Percentiles rank a stretch among this genome's conserved stretches.
Conservation (phyloP, 2,329 filamentous ascomycete species). For the Penicillium sp. region DNA sequence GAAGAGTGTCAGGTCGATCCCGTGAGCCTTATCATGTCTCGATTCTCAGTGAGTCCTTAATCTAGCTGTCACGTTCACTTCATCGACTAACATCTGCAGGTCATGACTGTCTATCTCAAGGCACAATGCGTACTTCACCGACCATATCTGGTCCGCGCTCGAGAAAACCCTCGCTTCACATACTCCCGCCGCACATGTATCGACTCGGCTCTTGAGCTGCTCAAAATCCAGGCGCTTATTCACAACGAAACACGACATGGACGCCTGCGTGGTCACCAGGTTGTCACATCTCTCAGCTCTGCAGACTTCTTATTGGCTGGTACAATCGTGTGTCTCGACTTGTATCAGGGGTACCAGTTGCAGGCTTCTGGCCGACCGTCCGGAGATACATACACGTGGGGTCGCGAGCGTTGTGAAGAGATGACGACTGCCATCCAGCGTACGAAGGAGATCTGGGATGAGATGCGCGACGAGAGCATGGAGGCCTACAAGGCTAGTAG, state of each 20-base stretch:
- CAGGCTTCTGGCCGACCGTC: conserved; percentile 33
- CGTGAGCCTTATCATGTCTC: conserved; percentile 68
- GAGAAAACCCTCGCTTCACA: conserved; percentile 75
- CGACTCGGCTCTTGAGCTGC: conserved; percentile 78
- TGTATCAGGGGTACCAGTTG: conserved; percentile 59
- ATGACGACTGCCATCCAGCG: conserved; percentile 74
- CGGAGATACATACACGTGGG: conserved; percentile 47
- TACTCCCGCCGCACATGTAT: conserved; percentile 82
- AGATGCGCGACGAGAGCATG: conserved; percentile 72
- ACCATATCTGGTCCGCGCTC: conserved; percentile 76
- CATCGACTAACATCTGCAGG: conserved; percentile 24
- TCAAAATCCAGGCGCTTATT: conserved; percentile 73
- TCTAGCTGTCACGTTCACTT: too few relatives aligned
- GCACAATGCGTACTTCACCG: conserved; percentile 85
- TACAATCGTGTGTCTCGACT: conserved; percentile 78
- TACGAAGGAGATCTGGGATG: conserved; percentile 76
- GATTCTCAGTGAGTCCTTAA: conserved; percentile 59
- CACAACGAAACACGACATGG: conserved; percentile 71
- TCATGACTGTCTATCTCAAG: conserved; percentile 85
- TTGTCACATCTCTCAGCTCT: conserved; percentile 73
- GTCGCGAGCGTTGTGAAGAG: conserved; percentile 56
- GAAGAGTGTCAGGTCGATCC: conserved; percentile 72
- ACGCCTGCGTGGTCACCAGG: conserved; percentile 69
- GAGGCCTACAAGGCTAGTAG: conserved; percentile 85
- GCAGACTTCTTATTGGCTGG: conserved; percentile 84